Percentiles rank a stretch among this genome's conserved stretches.
Conservation (phyloP, 352 stramenopile genomes). For the Aphanomyces invadans region DNA sequence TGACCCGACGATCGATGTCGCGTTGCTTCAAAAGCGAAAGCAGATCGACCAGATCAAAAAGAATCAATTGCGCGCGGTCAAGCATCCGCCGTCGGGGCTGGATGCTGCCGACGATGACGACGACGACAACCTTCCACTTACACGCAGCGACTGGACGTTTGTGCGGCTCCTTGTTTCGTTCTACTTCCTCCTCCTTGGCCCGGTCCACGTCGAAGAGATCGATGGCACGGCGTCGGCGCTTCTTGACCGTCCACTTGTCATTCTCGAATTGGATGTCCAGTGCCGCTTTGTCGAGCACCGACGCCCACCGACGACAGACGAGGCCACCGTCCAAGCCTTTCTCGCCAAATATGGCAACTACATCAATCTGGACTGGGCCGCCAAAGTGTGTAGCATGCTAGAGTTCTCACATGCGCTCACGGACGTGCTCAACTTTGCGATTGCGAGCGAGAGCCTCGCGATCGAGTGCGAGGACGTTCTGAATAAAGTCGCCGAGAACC, state of each 20-base stretch:
- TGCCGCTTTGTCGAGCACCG: not conserved
- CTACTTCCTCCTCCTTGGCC: conserved; percentile 54
- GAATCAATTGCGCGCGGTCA: not conserved
- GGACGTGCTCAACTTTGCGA: conserved; percentile 63
- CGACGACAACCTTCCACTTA: conserved; percentile 69
- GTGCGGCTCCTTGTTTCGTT: conserved; percentile 70
- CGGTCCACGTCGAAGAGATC: not conserved
- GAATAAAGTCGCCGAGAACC: conserved; percentile 58
- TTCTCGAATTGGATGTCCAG: not conserved
- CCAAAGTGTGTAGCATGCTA: conserved; percentile 67
- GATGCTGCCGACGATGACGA: conserved; percentile 31
- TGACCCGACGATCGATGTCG: conserved; percentile 40
- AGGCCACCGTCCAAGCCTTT: conserved; percentile 40
- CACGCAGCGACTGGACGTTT: conserved; percentile 71
- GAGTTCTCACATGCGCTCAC: conserved; percentile 57
- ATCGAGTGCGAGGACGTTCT: conserved; percentile 69
- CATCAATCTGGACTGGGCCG: conserved; percentile 72
- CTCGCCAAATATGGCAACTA: conserved; percentile 78
- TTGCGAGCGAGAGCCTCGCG: conserved; percentile 72
- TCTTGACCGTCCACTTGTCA: no score
- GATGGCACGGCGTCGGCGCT: no score
- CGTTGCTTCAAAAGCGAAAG: conserved; percentile 20
- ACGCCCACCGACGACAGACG: no score
- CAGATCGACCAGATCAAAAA: conserved; percentile 21
- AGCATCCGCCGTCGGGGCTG: no score